A percentile compares a stretch with the other conserved stretches of the same genome.
Conservation (phyloP, 352 stramenopile species). For the Globisporangium acanthophoron region DNA sequence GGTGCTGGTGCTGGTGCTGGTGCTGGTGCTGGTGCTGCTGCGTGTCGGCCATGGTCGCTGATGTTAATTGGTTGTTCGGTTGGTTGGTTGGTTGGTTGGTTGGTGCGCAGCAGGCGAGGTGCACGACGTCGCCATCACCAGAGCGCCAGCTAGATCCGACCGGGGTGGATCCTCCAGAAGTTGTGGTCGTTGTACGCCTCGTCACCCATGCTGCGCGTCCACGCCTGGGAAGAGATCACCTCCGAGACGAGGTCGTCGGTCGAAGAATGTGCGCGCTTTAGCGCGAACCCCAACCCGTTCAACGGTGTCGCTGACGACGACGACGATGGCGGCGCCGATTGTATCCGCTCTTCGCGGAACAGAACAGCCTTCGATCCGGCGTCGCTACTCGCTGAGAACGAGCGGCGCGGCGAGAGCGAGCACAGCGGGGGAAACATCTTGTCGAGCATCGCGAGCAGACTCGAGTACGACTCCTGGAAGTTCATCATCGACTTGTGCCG, state of each 20-base stretch:
- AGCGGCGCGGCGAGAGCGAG: conserved; percentile 17
- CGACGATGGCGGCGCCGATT: conserved; percentile 5
- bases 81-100: no score
- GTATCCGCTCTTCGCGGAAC: conserved; percentile 3
- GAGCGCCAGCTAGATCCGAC: conserved; percentile 17
- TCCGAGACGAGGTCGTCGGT: conserved; percentile 47
- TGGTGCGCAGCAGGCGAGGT: no score
- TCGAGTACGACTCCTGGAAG: conserved; percentile 65
- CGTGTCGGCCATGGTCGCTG: no score
- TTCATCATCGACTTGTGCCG: conserved; percentile 57
- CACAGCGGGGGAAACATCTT: conserved; percentile 77
- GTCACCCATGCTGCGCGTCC: conserved; percentile 52
- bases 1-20: no score
- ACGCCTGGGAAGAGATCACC: conserved; percentile 39
- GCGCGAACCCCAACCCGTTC: no score
- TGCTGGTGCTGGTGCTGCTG: no score
- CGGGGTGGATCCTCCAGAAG: conserved; percentile 74
- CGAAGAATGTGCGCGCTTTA: conserved; percentile 8
- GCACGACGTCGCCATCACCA: no score
- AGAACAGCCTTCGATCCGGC: neutral
- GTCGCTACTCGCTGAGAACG: conserved; percentile 3
- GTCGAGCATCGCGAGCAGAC: conserved; percentile 48
- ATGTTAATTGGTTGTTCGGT: no score
- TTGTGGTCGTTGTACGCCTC: conserved; percentile 87
- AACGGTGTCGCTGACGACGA: neutral